Conservation (phyloP, 2,329 filamentous ascomycete genomes). For the Aspergillus jensenii region DNA sequence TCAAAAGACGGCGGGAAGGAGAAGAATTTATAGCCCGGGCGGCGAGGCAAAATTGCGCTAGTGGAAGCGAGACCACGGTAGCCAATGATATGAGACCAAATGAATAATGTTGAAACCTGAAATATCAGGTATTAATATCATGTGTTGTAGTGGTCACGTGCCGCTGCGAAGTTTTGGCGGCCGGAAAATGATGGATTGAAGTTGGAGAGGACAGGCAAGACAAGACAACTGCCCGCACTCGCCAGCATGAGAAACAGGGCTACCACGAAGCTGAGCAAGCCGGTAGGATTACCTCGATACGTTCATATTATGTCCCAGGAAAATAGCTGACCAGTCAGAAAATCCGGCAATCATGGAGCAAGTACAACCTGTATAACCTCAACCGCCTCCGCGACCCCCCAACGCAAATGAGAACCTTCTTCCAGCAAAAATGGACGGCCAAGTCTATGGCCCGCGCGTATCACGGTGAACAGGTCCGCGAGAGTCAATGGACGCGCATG, state of each 20-base stretch:
- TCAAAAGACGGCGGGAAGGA: conserved; percentile 19
- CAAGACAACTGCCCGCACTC: conserved; percentile 5
- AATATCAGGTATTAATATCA: conserved; percentile 9
- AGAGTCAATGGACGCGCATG: conserved; percentile 92
- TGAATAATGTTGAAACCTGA: conserved; percentile 5
- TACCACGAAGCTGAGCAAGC: conserved; percentile 41
- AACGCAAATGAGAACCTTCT: conserved; percentile 66
- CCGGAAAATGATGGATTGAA: conserved; percentile 12
- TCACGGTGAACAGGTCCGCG: conserved; percentile 91
- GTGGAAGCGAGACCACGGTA: conserved; percentile 26
- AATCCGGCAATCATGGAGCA: conserved; percentile 95
- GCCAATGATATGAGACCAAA: conserved; percentile 14
- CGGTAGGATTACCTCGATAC: conserved; percentile 26
- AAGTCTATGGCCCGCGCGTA: conserved; percentile 83
- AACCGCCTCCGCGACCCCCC: conserved; percentile 52
- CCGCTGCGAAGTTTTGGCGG: conserved; percentile 33
- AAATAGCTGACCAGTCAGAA: conserved; percentile 58
- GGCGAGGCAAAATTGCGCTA: conserved; percentile 21
- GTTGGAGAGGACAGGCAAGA: conserved; percentile 8
- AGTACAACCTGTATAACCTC: conserved; percentile 94
- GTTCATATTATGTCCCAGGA: too few relatives aligned
- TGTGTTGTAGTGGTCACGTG: conserved; percentile 27
- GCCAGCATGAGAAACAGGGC: conserved; percentile 48
- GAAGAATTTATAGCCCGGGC: conserved; percentile 30
- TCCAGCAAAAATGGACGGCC: conserved; percentile 96